Evolutionary conservation across 164 flowering plant species (phyloP), one percentile per base, ranked within the genome.

Genomic region (Litsea cubeba): DNA sequence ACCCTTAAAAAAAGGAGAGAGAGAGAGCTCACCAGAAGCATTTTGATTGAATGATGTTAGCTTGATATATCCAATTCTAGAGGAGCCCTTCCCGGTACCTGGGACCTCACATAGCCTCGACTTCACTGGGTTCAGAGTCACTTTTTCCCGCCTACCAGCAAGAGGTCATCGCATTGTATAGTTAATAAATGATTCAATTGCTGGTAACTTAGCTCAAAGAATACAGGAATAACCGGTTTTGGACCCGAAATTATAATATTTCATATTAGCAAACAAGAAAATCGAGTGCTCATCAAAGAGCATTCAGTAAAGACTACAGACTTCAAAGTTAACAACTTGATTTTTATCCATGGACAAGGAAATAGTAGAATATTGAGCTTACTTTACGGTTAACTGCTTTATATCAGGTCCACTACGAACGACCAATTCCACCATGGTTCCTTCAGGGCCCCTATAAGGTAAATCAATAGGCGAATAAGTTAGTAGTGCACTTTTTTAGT

Each of bases 31-130:
- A 91, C 96, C 84, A 35, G 98, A 89, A 81, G 99, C 92, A 83
- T 91, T 91, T 85, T 88, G 94, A 77, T 86, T 93, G 84, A 95
- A 93, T 74, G 98, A 72, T 71, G 97, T 82, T 69, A 95, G 79
- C 81, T 93, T 95, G 83, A 95, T 95, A 78, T 95, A 95, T 68
- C 99, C 99, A 81, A 95, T 85, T 76, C 79, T 86, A 2, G 90
- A 86, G 30, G 83, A 79, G 74, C 86, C 91, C 60, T 88, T 88
- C 54, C 88, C 97, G 26, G 72, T 71, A 76, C 89, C 84, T 69
- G 90, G 83, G 50, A 88, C 71, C 79, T 86, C 85, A 79, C 98
- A 95, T 71, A 91, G 68, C 79, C 92, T 90, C 69, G 97, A 89
- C 79, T 83, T 91, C 77, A 95, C 98, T 50, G 99, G 98, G 80